Evolutionary conservation across 108 stramenopile genomes (phyloP).

Genomic region (Cylindrotheca fusiformis): DNA sequence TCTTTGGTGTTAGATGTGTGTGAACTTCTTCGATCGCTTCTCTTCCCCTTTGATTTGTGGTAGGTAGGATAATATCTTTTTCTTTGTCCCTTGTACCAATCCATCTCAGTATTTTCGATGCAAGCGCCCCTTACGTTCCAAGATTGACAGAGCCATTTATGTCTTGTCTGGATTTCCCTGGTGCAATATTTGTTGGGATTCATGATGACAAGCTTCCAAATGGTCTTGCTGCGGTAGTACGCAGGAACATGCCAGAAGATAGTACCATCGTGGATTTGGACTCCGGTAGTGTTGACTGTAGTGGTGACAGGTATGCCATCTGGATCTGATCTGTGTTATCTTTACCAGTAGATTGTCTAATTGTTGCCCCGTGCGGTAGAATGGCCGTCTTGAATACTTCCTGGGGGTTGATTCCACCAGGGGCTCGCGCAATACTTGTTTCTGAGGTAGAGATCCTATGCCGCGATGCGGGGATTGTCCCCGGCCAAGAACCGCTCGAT

Average conservation of each 20-base stretch:
- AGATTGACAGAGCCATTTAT: slow-evolving; percentile 80
- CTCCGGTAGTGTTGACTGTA: slow-evolving; percentile 67
- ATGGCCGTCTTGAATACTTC: slow-evolving; percentile 56
- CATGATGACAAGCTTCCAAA: slow-evolving; percentile 64
- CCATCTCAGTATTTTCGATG: no score
- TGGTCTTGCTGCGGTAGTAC: slow-evolving; percentile 68
- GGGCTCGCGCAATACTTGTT: slow-evolving; percentile 61
- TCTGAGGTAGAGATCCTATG: slow-evolving; percentile 82
- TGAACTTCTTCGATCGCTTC: slow-evolving; percentile 70
- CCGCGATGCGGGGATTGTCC: slow-evolving; percentile 71
- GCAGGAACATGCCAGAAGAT: slow-evolving; percentile 71
- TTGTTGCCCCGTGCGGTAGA: no score
- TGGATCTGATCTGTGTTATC: not conserved
- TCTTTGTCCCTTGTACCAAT: no score
- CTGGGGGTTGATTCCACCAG: slow-evolving; percentile 72
- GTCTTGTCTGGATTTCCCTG: slow-evolving; percentile 82
- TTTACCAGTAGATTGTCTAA: not conserved
- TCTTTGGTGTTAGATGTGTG: slow-evolving; percentile 81
- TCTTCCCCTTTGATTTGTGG: slow-evolving; percentile 67
- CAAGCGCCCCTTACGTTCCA: slow-evolving; percentile 86
- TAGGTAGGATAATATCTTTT: not conserved
- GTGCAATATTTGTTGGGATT: slow-evolving; percentile 85
- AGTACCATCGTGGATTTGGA: slow-evolving; percentile 83
- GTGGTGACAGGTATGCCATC: slow-evolving; percentile 33
- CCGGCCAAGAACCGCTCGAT: slow-evolving; percentile 84